Evolutionary conservation across 2,329 filamentous ascomycete genomes (phyloP).

Genomic region (Fusarium algeriense): DNA sequence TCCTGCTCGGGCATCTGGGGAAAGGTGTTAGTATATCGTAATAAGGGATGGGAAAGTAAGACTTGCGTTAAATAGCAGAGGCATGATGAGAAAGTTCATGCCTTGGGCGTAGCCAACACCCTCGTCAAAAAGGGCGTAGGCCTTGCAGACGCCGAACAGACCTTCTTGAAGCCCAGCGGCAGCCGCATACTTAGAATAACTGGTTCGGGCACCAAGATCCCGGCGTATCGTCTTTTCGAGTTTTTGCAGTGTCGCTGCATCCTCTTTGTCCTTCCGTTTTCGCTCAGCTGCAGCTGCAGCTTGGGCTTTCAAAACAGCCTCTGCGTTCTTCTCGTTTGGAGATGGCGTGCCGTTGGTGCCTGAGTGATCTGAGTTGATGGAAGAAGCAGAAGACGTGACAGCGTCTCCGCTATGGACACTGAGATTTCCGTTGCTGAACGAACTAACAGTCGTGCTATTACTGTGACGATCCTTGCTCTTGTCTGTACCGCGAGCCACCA

Average conservation of each 20-base stretch:
- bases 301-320: constrained; percentile 75
- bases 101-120: constrained; percentile 96
- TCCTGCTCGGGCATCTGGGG: constrained; percentile 92
- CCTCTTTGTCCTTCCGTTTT: constrained; percentile 84
- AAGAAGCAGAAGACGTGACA: constrained; percentile 83
- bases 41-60: no score
- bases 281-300: constrained; percentile 73
- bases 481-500: constrained; percentile 83
- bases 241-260: constrained; percentile 78
- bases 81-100: constrained; percentile 99
- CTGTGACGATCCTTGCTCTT: constrained; percentile 77
- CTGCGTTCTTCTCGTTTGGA: constrained; percentile 72
- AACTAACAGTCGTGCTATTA: constrained; percentile 64
- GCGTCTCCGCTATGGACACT: constrained; percentile 73
- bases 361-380: constrained; percentile 83
- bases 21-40: constrained; percentile 18
- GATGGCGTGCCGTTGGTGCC: constrained; percentile 68
- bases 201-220: constrained; percentile 91
- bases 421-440: constrained; percentile 66
- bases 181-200: constrained; percentile 95
- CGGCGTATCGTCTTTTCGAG: constrained; percentile 92
- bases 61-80: constrained; percentile 89
- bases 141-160: constrained; percentile 95
- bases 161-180: constrained; percentile 92
- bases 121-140: constrained; percentile 95